A percentile compares a stretch with the other conserved stretches of the same genome.
Conservation (phyloP, 2,329 filamentous ascomycete genomes). For the Dothistroma pini region DNA sequence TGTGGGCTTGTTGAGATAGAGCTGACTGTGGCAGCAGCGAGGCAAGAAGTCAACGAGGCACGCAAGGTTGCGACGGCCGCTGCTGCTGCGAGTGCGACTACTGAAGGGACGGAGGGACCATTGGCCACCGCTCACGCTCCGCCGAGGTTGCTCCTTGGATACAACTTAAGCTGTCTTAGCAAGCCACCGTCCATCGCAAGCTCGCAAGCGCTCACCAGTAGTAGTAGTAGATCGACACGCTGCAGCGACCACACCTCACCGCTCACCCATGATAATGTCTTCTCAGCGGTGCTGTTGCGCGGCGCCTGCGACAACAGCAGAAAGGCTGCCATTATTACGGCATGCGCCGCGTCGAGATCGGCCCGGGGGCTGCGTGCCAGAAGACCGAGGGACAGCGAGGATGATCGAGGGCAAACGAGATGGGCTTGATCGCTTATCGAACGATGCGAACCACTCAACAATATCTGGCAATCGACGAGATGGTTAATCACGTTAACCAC, state of each 20-base stretch:
- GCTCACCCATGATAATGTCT: not conserved
- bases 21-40: not conserved
- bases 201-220: not conserved
- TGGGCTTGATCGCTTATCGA: too few relatives aligned
- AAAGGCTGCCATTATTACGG: too few relatives aligned
- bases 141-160: not conserved
- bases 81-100: not conserved
- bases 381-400: too few relatives aligned
- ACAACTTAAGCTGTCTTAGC: not conserved
- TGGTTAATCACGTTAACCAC: not conserved
- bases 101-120: too few relatives aligned
- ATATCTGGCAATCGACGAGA: not conserved
- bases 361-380: too few relatives aligned
- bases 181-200: not conserved
- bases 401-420: too few relatives aligned
- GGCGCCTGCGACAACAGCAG: too few relatives aligned
- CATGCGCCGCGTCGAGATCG: too few relatives aligned
- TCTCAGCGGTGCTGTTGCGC: too few relatives aligned
- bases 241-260: not conserved
- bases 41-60: not conserved
- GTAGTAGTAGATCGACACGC: not conserved
- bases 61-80: not conserved
- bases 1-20: not conserved
- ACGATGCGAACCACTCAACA: not conserved
- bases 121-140: not conserved